Evolutionary conservation across 176 grass and related monocot genomes (phyloP).

Genomic region (Oryza nivara): DNA sequence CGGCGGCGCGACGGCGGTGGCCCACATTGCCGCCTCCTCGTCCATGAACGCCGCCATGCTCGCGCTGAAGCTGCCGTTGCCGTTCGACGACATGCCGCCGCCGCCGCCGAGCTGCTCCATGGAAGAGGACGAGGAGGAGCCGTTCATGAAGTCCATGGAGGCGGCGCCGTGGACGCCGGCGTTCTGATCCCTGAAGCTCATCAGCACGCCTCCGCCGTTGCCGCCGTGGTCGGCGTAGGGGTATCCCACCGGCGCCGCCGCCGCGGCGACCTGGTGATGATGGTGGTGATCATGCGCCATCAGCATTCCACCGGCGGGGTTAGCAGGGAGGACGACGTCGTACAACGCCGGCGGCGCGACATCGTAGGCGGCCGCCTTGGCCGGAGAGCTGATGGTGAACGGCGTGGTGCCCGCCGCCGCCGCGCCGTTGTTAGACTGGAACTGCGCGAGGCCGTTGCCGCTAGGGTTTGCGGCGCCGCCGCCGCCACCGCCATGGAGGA

Average conservation of each 20-base stretch:
- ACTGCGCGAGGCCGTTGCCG: constrained; percentile 47
- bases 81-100: constrained; percentile 39
- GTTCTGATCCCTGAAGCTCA: constrained; percentile 77
- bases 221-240: constrained; percentile 43
- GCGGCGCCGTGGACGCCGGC: constrained; percentile 32
- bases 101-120: constrained; percentile 51
- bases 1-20: constrained; percentile 25
- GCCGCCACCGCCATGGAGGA: constrained; percentile 40
- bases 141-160: constrained; percentile 74
- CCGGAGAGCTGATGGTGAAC: constrained; percentile 92
- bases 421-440: constrained; percentile 30
- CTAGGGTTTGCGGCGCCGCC: constrained; percentile 40
- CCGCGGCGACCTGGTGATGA: background rate
- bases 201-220: constrained; percentile 56
- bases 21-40: constrained; percentile 68
- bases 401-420: constrained; percentile 41
- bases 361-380: constrained; percentile 52
- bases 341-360: constrained; percentile 39
- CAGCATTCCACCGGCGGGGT: constrained; percentile 26
- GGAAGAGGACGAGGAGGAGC: constrained; percentile 64
- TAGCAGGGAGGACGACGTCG: constrained; percentile 39
- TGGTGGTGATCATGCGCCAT: constrained; percentile 35
- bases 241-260: constrained; percentile 49
- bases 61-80: constrained; percentile 36
- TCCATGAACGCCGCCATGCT: constrained; percentile 64